A percentile compares a stretch with the other conserved stretches of the same genome.
phyloP scores from a whole-genome alignment of 768 basidiomycete species.

The Sarcomyxa edulis region DNA sequence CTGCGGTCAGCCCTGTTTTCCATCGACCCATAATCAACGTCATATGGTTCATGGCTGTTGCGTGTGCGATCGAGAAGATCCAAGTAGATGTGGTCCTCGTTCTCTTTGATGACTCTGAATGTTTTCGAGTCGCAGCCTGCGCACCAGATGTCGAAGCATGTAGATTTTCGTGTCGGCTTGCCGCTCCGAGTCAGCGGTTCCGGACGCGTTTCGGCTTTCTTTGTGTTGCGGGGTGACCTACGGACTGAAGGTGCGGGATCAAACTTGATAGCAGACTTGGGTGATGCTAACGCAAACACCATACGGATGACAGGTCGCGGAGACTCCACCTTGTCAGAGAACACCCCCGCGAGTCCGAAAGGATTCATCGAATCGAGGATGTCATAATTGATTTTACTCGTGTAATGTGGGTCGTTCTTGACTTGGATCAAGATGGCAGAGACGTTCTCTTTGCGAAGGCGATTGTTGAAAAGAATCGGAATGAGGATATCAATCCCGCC shows the following conservation, averaged over 20 bases:
- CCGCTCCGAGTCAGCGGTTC: too few relatives aligned
- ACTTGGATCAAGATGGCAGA: slow-evolving; percentile 15
- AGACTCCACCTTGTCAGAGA: too few relatives aligned
- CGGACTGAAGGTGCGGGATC: slow-evolving; percentile 3
- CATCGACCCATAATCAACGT: too few relatives aligned
- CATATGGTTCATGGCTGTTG: too few relatives aligned
- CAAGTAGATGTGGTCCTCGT: too few relatives aligned
- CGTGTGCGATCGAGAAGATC: too few relatives aligned
- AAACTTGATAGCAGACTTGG: slow-evolving; percentile 7
- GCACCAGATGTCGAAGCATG: slow-evolving; percentile 14
- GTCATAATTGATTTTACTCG: slow-evolving; percentile 1
- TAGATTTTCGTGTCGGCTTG: slow-evolving; percentile 1
- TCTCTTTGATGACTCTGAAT: too few relatives aligned
- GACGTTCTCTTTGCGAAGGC: slow-evolving; percentile 11
- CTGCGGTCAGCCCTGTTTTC: too few relatives aligned
- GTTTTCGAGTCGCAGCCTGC: too few relatives aligned
- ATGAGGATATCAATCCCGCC: slow-evolving; percentile 17
- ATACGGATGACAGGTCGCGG: slow-evolving; percentile 16
- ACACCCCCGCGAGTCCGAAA: slow-evolving; percentile 6
- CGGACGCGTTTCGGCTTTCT: too few relatives aligned
- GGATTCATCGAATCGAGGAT: slow-evolving; percentile 22
- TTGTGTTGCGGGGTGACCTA: too few relatives aligned
- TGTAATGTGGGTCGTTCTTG: slow-evolving; percentile 14
- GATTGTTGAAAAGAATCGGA: slow-evolving; percentile 12
- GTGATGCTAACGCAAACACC: slow-evolving; percentile 17